Conservation (phyloP, 2,329 filamentous ascomycete genomes). For the Colletotrichum sp. region DNA sequence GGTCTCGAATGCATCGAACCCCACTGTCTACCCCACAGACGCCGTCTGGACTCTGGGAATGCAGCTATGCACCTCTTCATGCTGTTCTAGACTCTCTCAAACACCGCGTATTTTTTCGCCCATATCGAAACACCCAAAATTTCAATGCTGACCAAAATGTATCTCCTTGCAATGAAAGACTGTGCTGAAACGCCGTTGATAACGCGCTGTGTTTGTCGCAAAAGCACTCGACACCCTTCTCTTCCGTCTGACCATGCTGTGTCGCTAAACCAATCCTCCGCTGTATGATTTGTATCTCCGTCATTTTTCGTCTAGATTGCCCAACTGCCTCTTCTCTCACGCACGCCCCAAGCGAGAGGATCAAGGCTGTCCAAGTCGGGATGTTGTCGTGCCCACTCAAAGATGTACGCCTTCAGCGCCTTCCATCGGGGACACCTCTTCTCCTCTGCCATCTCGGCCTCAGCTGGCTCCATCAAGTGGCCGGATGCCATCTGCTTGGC, state of each 20-base stretch:
- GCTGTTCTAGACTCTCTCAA: slow-evolving; percentile 1
- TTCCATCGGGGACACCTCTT: slow-evolving; percentile 76
- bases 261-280: not conserved
- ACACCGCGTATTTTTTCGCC: not conserved
- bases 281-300: not conserved
- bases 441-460: slow-evolving; percentile 45
- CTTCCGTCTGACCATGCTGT: not conserved
- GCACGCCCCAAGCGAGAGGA: slow-evolving; percentile 70
- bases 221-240: not conserved
- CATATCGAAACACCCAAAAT: slow-evolving; percentile 10
- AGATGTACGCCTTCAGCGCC: slow-evolving; percentile 82
- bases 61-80: not conserved
- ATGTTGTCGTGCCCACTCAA: slow-evolving; percentile 89
- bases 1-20: not conserved
- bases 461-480: slow-evolving; percentile 69
- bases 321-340: slow-evolving; percentile 74
- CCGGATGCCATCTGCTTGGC: slow-evolving; percentile 66
- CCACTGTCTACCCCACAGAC: slow-evolving; percentile 4
- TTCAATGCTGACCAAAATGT: not conserved
- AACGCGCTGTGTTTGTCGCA: not conserved
- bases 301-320: slow-evolving; percentile 48
- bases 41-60: slow-evolving; percentile 1
- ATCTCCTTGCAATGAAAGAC: not conserved
- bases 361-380: slow-evolving; percentile 70
- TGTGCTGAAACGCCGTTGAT: slow-evolving; percentile 4